phyloP scores from a whole-genome alignment of 2,329 filamentous ascomycete genomes.

The Aspergillus tubingensis region DNA sequence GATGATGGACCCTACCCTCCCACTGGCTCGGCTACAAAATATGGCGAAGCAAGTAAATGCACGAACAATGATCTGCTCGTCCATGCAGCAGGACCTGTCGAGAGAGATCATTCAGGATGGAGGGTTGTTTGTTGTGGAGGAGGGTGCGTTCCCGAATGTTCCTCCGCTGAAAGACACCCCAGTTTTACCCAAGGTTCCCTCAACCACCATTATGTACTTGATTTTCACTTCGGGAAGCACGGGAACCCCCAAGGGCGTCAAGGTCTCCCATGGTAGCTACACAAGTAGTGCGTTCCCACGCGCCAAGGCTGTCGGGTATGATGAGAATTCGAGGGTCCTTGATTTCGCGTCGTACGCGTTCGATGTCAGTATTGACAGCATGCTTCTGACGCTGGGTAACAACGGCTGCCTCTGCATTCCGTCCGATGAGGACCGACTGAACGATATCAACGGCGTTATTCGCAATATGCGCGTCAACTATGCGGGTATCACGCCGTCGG shows the following conservation, averaged over 20 bases:
- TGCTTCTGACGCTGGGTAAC: constrained; percentile 56
- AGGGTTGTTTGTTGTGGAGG: constrained; percentile 31
- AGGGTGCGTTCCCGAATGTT: constrained; percentile 24
- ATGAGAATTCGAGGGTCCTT: constrained; percentile 59
- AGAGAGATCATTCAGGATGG: constrained; percentile 34
- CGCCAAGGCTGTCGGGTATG: constrained; percentile 53
- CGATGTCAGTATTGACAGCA: constrained; percentile 57
- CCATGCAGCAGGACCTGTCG: constrained; percentile 31
- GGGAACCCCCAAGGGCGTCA: constrained; percentile 57
- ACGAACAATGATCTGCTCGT: constrained; percentile 33
- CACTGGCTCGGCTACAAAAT: constrained; percentile 37
- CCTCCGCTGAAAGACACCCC: constrained; percentile 10
- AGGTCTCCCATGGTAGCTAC: constrained; percentile 62
- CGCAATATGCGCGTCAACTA: constrained; percentile 55
- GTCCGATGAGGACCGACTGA: constrained; percentile 50
- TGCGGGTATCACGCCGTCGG: constrained; percentile 61
- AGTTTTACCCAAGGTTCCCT: constrained; percentile 27
- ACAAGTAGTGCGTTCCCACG: constrained; percentile 59
- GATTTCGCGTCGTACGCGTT: constrained; percentile 59
- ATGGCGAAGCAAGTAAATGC: constrained; percentile 34
- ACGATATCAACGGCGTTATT: constrained; percentile 54
- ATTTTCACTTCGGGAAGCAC: constrained; percentile 62
- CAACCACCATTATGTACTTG: constrained; percentile 55
- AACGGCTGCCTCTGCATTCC: constrained; percentile 64
- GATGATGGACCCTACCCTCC: constrained; percentile 37